Base-by-base conservation (phyloP, 345 rosid species). In the Theobroma cacao region DNA sequence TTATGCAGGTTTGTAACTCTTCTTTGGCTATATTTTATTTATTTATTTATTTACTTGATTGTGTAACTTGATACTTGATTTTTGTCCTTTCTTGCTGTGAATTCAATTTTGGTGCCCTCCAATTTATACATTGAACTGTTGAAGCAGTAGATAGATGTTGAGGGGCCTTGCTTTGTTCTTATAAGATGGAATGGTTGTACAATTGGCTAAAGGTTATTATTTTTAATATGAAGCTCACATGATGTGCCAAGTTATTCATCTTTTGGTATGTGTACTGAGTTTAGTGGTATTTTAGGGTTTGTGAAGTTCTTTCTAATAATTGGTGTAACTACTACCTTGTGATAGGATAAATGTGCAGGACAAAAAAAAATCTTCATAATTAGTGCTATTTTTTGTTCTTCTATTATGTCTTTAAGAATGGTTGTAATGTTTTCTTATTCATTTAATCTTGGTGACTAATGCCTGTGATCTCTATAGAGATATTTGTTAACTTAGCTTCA, bases 1-100 rank as follows among this genome's bases (percentile, higher is more conserved):
- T 93, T 68, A 92, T 93, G 98, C 98, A 93, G 97, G 98, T 95
- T 74, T 77, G 55, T 47, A 47, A 60, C 80, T 75, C 60, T 33
- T 82, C 62, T 61, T 75, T 13, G 20, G 65, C 55, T 12, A 78
- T 67, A 31, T 48, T 18, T 7, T 26, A 34, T 66, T 28, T 74
- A 3, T 66, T 43, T n/a, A n/a, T n/a, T 36, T 3, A 15, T 12
- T 70, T 75, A 12, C 18, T 61, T 73, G 60, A n/a, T 38, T 36
- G 63, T 48, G 31, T 56, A 36, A 59, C 28, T n/a, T 77, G 28
- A 26, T 41, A 33, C 68, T 53, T 24, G 53, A 17, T 36, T 58
- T 47, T 75, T 26, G 10, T 26, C 72, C 13, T 77, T 13, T 11
- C 34, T 50, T 70, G 45, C 56, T 74, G 8, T 68, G 53, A 24